A percentile compares a stretch with the other conserved stretches of the same genome.
These are phyloP conservation scores for Metschnikowia anglica DNA, from an alignment of 805 yeast species.

Conservation along the genomic window DNA sequence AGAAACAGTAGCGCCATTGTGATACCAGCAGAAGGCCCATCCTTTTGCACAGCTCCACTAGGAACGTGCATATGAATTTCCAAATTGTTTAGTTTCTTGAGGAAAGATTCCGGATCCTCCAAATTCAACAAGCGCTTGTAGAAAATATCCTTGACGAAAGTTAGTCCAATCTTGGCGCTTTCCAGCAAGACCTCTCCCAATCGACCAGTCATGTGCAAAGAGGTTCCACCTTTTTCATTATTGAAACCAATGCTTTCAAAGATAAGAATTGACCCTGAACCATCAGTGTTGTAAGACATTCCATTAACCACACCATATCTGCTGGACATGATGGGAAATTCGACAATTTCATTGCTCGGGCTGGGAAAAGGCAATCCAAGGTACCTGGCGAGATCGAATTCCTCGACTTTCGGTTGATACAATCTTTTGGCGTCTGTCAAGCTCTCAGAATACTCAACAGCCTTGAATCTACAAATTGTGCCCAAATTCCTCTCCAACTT, in stretches of 20 bases:
- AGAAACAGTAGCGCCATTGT: conserved; percentile 50
- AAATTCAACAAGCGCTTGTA: conserved; percentile 33
- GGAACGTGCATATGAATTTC: conserved; percentile 59
- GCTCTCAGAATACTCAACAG: conserved; percentile 59
- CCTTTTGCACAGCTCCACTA: conserved; percentile 47
- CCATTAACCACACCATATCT: conserved; percentile 81
- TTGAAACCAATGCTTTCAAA: conserved; percentile 77
- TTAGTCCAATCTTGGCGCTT: conserved; percentile 74
- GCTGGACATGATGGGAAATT: conserved; percentile 47
- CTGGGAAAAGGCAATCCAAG: conserved; percentile 62
- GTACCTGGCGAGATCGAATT: conserved; percentile 61
- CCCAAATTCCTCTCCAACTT: conserved; percentile 74
- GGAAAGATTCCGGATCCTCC: conserved; percentile 30
- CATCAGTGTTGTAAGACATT: conserved; percentile 80
- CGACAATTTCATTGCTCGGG: conserved; percentile 33
- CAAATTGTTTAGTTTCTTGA: conserved; percentile 48
- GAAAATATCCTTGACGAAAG: conserved; percentile 63
- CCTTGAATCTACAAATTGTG: conserved; percentile 75
- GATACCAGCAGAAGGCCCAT: conserved; percentile 52
- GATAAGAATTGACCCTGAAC: conserved; percentile 76
- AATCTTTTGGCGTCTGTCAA: conserved; percentile 17
- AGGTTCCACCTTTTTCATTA: conserved; percentile 30
- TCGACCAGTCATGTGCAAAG: conserved; percentile 72
- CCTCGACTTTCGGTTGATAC: conserved; percentile 45
- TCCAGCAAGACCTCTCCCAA: conserved; percentile 80